These are phyloP conservation scores for Eudorina sp. DNA, from an alignment of 139 green algal species.

Conservation along the genomic window DNA sequence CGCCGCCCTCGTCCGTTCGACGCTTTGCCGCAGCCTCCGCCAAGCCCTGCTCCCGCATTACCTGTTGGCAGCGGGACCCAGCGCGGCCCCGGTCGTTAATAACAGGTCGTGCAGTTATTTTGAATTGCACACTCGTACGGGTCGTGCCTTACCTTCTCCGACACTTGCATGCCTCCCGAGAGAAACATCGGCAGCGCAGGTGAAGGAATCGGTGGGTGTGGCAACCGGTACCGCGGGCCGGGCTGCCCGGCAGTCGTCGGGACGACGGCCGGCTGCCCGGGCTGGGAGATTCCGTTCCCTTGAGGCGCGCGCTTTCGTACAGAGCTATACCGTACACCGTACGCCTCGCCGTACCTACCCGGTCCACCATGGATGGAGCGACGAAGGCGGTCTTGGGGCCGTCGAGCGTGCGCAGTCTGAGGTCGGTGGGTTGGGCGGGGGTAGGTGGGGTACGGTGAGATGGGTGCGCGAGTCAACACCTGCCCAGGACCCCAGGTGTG, in stretches of 20 bases:
- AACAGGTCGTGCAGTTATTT: neutral
- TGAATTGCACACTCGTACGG: neutral
- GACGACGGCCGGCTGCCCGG: too few relatives aligned
- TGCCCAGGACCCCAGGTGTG: too few relatives aligned
- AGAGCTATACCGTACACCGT: neutral
- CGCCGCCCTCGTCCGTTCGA: neutral
- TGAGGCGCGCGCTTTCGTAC: too few relatives aligned
- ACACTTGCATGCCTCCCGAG: too few relatives aligned
- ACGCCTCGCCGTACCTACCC: neutral
- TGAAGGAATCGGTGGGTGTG: too few relatives aligned
- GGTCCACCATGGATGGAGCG: constrained; percentile 17
- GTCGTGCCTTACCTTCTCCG: too few relatives aligned
- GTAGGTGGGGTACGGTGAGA: too few relatives aligned
- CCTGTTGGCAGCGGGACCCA: neutral
- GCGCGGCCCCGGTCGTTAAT: neutral
- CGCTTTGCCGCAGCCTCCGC: constrained; percentile 1
- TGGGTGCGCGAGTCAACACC: too few relatives aligned
- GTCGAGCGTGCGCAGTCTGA: constrained; percentile 22
- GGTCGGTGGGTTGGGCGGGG: neutral
- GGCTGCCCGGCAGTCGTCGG: too few relatives aligned
- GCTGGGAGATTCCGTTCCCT: too few relatives aligned
- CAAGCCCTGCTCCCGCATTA: constrained; percentile 5
- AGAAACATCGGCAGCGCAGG: too few relatives aligned
- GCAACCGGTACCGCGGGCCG: too few relatives aligned
- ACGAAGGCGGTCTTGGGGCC: constrained; percentile 41